Conservation (phyloP, 148 eudicot genomes). For the Vaccinium macrocarpon region DNA sequence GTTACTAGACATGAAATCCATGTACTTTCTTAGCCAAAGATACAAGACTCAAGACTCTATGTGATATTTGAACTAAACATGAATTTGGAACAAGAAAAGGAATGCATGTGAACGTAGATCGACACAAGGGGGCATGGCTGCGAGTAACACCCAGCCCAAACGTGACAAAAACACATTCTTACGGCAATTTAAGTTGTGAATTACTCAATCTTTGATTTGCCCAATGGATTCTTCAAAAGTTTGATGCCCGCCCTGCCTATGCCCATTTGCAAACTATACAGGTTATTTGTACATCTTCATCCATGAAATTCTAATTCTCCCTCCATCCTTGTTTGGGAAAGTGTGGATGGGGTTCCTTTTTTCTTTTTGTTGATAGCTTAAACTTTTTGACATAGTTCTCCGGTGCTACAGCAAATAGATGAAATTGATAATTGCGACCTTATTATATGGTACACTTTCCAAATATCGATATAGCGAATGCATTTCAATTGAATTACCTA, state of each 20-base stretch:
- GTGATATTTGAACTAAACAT: neutral
- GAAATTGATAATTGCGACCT: neutral
- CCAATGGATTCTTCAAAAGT: neutral
- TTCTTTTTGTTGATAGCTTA: neutral
- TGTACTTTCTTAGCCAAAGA: neutral
- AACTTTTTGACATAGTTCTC: neutral
- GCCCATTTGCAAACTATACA: neutral
- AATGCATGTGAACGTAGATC: neutral
- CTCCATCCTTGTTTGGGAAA: neutral
- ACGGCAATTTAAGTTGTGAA: neutral
- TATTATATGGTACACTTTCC: neutral
- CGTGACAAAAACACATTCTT: neutral
- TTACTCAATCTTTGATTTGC: neutral
- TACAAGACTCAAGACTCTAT: constrained; percentile 1
- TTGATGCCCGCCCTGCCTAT: neutral
- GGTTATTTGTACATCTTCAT: neutral
- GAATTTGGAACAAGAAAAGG: neutral
- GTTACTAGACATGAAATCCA: neutral
- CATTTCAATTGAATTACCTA: neutral
- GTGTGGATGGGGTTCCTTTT: neutral
- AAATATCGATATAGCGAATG: neutral
- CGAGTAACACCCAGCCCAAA: neutral
- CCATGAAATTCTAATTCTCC: neutral
- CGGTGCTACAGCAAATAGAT: neutral
- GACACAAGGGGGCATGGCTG: neutral